Evolutionary conservation across 1,139 yeast species (phyloP), one percentile per base, ranked within the genome.

Genomic region (Diutina siamensis): DNA sequence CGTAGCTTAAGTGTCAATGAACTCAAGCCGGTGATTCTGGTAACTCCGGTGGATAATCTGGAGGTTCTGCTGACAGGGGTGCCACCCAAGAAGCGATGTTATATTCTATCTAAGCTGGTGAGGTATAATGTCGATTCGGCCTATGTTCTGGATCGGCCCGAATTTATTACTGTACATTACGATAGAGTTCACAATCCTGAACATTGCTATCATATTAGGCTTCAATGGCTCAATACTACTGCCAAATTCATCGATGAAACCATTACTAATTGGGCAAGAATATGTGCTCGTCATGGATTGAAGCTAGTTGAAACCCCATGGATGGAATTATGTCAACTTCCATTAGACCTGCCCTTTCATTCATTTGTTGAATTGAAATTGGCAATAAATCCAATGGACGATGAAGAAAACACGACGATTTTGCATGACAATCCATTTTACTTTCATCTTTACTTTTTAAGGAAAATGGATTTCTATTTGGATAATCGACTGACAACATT

Each of bases 131-230:
- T 87, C 21, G 98, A 92, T 58, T 85, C 94, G 0, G 65, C 71
- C 35, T 68, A 69, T 3, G 74, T 78, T 49, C 87, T 96, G 0
- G 79, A 78, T 58, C 76, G 89, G 48, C 83, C 85, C 0, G 98
- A 94, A 55, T 63, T 80, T 12, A 68, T 89, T 35, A 79, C 81
- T 2, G 88, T 92, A 3, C 97, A 92, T 61, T 85, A 86, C 56
- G 98, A 94, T 59, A 73, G 81, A 47, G 92, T 88, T 3, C 97
- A 88, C 58, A 92, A 89, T 57, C 97, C 97, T 0, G 94, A 87
- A 51, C 95, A 89, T 57, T 89, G 97, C 57, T 94, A 81, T 65
- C 98, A 89, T 56, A 73, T 94, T 34, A 70, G 96, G 46, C 64
- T 92, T 27, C 97, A 92, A 60, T 94, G 99, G 98, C 66, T 92